Evolutionary conservation across 2,329 filamentous ascomycete genomes (phyloP), one percentile per base, ranked within the genome.

Genomic region (Diaporthe ampelina): DNA sequence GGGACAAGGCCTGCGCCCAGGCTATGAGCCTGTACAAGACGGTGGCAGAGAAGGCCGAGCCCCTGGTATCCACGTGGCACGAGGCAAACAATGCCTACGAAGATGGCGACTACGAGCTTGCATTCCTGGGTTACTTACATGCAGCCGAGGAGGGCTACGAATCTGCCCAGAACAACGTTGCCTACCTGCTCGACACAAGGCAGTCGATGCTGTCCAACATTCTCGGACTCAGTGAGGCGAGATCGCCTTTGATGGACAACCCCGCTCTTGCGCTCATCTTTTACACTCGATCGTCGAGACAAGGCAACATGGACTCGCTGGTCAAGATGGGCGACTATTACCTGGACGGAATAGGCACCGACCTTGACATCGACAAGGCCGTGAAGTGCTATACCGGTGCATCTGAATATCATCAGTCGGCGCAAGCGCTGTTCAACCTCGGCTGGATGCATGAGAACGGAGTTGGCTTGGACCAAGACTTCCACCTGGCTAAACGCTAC

Each of bases 391-490:
- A 99, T 80, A 93, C 94, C 70, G 94, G 94, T 5, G 97, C 97
- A 1, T 95, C 95, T 0, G 97, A 99, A 81, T 95, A 94, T 75
- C 92, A 96, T 78, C 93, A 95, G 80, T 97, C 95, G 78, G 97
- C 96, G 3, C 97, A 99, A 84, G 97, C 97, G 19, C 91, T 98
- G 73, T 99, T 95, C 90, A 98, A 99, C 79, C 87, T 99, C 19
- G 97, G 97, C 7, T 99, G 97, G 97, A 98, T 99, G 96, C 95
- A 99, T 80, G 97, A 99, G 84, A 98, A 98, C 80, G 97, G 97
- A 10, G 88, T 98, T 67, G 95, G 95, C 2, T 90, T 98, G 26
- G 93, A 94, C 72, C 97, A 99, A 81, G 97, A 99, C 81, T 99
- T 97, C 82, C 97, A 99, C 81, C 91, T 99, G 73, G 97, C 97